These are phyloP conservation scores for Calonectria crousiana DNA, from an alignment of 2,329 filamentous ascomycete genomes.

Conservation along the genomic window DNA sequence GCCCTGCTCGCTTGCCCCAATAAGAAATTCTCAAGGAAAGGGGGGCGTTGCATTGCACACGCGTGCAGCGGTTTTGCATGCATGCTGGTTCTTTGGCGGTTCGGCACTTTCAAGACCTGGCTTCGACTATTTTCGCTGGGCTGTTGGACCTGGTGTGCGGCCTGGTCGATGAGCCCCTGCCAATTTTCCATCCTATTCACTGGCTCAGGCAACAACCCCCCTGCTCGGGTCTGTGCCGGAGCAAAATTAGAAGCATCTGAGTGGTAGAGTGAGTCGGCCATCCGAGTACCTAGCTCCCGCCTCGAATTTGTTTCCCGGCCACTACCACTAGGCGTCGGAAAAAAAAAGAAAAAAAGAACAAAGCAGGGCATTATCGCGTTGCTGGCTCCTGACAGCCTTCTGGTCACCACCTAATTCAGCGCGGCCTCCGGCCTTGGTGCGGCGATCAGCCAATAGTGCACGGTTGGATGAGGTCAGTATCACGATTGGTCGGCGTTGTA, in stretches of 20 bases:
- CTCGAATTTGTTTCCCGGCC: slow-evolving; percentile 16
- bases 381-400: neutral
- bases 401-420: neutral
- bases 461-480: neutral
- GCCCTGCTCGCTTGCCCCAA: neutral
- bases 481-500: slow-evolving; percentile 14
- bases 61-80: neutral
- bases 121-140: neutral
- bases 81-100: slow-evolving; percentile 6
- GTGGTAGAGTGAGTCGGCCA: slow-evolving; percentile 5
- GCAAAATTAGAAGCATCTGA: slow-evolving; percentile 26
- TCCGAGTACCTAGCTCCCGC: slow-evolving; percentile 16
- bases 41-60: slow-evolving; percentile 6
- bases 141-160: neutral
- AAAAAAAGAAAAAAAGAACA: slow-evolving; percentile 10
- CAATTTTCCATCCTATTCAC: slow-evolving; percentile 13
- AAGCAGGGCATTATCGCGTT: neutral
- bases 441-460: neutral
- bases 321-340: slow-evolving; percentile 1
- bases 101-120: neutral
- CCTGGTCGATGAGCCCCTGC: slow-evolving; percentile 9
- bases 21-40: slow-evolving; percentile 7
- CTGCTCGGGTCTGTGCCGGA: slow-evolving; percentile 13
- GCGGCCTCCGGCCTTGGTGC: neutral
- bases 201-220: slow-evolving; percentile 19